Evolutionary conservation across 805 yeast genomes (phyloP).

Genomic region (Lachancea dasiensis): DNA sequence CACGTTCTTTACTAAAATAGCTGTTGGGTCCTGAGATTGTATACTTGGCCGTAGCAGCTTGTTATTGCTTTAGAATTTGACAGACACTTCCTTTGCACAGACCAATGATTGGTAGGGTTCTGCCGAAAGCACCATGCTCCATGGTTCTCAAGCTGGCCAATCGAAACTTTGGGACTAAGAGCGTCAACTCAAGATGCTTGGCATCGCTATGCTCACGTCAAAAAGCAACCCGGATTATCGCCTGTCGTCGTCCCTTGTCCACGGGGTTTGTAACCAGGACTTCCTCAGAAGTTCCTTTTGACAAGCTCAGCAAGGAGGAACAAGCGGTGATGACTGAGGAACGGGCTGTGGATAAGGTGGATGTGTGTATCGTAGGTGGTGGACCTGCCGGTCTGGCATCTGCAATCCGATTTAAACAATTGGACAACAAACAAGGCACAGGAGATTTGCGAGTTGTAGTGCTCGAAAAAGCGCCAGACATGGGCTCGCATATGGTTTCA

Average conservation of each 20-base stretch:
- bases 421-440: constrained; percentile 58
- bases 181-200: too few species aligned
- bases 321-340: constrained; percentile 48
- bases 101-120: too few species aligned
- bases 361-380: constrained; percentile 94
- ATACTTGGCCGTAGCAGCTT: too few species aligned
- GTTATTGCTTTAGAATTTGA: too few species aligned
- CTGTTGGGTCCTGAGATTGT: too few species aligned
- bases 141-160: too few species aligned
- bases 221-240: too few species aligned
- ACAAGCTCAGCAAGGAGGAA: constrained; percentile 37
- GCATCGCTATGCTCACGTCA: too few species aligned
- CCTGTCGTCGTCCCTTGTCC: constrained; percentile 1
- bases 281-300: constrained; percentile 25
- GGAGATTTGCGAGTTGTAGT: constrained; percentile 80
- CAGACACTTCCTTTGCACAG: too few species aligned
- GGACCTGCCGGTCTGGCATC: constrained; percentile 97
- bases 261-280: constrained; percentile 1
- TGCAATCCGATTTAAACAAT: constrained; percentile 81
- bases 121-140: too few species aligned
- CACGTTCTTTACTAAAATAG: too few species aligned
- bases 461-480: constrained; percentile 85
- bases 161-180: too few species aligned
- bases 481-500: constrained; percentile 87
- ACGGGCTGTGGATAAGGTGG: constrained; percentile 80